Percentiles rank a stretch among this genome's conserved stretches.
phyloP scores from a whole-genome alignment of 2,329 filamentous ascomycete species.

The Curvularia eragrostidis region DNA sequence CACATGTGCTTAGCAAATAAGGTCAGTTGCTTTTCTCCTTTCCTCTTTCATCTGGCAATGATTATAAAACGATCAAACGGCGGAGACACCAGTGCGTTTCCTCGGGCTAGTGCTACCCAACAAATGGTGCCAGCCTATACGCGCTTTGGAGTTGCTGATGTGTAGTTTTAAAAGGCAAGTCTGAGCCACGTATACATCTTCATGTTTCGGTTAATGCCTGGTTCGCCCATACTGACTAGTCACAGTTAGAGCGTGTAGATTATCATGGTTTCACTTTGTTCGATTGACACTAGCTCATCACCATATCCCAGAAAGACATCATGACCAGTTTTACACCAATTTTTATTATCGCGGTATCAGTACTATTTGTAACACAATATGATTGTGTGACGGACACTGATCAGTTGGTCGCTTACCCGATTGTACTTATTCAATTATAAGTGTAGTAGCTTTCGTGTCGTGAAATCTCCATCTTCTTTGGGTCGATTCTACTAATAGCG shows the following conservation, averaged over 20 bases:
- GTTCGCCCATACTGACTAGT: neutral
- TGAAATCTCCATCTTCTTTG: neutral
- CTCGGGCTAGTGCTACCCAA: constrained; percentile 19
- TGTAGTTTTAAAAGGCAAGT: constrained; percentile 43
- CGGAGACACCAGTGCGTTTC: constrained; percentile 33
- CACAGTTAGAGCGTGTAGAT: neutral
- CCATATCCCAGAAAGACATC: too few relatives aligned
- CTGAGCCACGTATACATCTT: constrained; percentile 31
- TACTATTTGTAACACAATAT: too few relatives aligned
- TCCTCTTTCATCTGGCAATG: constrained; percentile 29
- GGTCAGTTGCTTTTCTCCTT: constrained; percentile 27
- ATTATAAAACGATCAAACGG: constrained; percentile 39
- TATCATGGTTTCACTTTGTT: neutral
- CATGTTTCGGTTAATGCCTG: neutral
- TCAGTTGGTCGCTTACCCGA: neutral
- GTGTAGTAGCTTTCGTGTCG: neutral
- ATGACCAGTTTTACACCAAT: too few relatives aligned
- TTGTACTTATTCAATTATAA: neutral
- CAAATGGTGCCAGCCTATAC: constrained; percentile 7
- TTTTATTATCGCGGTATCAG: too few relatives aligned
- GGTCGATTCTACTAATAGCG: neutral
- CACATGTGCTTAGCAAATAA: constrained; percentile 49
- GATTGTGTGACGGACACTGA: too few relatives aligned
- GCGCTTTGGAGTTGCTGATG: constrained; percentile 34
- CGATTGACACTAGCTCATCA: neutral